Evolutionary conservation across 2,329 filamentous ascomycete species (phyloP).

Genomic region (Trichoderma lentiforme): DNA sequence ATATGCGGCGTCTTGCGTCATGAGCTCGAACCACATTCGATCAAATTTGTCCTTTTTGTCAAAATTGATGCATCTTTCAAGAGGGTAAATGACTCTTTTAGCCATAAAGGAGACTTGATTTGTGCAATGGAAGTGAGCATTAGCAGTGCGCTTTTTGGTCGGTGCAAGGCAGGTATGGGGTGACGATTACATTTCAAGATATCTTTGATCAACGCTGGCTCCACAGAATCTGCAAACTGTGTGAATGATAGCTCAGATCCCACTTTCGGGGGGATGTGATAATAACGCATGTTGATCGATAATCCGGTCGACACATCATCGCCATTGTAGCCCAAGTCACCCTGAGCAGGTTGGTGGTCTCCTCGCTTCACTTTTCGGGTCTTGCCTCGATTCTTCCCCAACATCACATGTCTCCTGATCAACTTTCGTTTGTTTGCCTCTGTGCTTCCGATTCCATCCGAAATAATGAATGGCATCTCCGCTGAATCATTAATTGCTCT

Average conservation of each 20-base stretch:
- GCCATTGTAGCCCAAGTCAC: not conserved
- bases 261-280: not conserved
- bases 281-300: not conserved
- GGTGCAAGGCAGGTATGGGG: not conserved
- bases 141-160: not conserved
- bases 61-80: not conserved
- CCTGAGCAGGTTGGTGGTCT: not conserved
- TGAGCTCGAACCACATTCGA: not conserved
- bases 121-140: not conserved
- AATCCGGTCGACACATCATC: not conserved
- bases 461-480: not conserved
- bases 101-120: not conserved
- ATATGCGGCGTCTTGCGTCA: not conserved
- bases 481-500: not conserved
- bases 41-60: not conserved
- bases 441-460: not conserved
- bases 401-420: not conserved
- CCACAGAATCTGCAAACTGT: not conserved
- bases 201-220: not conserved
- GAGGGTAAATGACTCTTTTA: not conserved
- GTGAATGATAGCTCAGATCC: not conserved
- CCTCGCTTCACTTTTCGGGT: not conserved
- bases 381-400: not conserved
- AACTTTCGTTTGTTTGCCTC: not conserved
- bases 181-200: not conserved